These are phyloP conservation scores for Suillus clintonianus DNA, from an alignment of 768 basidiomycete genomes.

Conservation along the genomic window DNA sequence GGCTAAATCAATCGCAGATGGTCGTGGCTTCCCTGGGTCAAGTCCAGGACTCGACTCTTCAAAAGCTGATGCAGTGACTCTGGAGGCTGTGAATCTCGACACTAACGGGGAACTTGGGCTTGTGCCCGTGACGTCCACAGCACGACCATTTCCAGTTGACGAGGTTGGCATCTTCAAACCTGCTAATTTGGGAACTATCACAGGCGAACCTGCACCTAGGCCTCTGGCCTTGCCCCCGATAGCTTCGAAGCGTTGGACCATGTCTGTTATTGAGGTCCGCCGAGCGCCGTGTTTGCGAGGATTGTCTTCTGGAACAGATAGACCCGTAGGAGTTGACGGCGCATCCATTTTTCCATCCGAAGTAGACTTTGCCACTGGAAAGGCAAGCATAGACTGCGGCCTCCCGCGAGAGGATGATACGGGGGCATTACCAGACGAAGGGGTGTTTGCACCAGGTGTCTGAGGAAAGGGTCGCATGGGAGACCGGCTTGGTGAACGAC, in stretches of 20 bases:
- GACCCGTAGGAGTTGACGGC: slow-evolving; percentile 30
- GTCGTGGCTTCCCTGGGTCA: slow-evolving; percentile 24
- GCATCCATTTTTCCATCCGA: slow-evolving; percentile 41
- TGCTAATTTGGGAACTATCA: slow-evolving; percentile 32
- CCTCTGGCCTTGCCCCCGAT: slow-evolving; percentile 47
- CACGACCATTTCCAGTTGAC: slow-evolving; percentile 20
- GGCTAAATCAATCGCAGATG: slow-evolving; percentile 7
- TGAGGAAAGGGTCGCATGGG: slow-evolving; percentile 32
- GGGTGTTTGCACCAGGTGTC: slow-evolving; percentile 22
- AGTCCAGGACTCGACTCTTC: slow-evolving; percentile 10
- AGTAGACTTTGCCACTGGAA: slow-evolving; percentile 47
- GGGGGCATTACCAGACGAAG: slow-evolving; percentile 21
- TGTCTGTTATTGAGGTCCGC: slow-evolving; percentile 81
- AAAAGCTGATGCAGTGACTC: slow-evolving; percentile 9
- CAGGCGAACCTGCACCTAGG: slow-evolving; percentile 28
- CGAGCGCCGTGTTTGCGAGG: slow-evolving; percentile 43
- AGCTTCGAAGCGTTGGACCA: slow-evolving; percentile 82
- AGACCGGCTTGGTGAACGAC: slow-evolving; percentile 30
- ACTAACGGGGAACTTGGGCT: slow-evolving; percentile 23
- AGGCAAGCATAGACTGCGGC: slow-evolving; percentile 82
- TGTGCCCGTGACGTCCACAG: slow-evolving; percentile 13
- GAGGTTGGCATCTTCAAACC: slow-evolving; percentile 22
- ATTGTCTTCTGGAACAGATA: slow-evolving; percentile 51
- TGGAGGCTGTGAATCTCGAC: slow-evolving; percentile 26
- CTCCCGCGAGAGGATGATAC: slow-evolving; percentile 52